Evolutionary conservation across 352 stramenopile genomes (phyloP).

Genomic region (Blastocystis sp.): DNA sequence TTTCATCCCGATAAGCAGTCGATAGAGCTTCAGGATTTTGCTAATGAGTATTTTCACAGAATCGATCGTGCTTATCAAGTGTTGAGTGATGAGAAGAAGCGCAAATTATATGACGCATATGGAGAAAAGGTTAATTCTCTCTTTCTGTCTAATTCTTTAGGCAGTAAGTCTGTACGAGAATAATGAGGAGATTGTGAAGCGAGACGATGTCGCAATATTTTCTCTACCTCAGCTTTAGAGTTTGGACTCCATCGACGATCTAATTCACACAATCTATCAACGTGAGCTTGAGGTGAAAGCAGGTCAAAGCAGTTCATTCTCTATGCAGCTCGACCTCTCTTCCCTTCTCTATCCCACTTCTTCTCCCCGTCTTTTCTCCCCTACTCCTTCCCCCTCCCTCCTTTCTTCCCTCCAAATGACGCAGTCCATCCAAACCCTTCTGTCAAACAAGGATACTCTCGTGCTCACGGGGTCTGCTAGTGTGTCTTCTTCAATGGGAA

Average conservation of each 20-base stretch:
- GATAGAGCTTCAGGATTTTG: constrained; percentile 21
- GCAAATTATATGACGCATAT: constrained; percentile 1
- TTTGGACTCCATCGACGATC: constrained; percentile 18
- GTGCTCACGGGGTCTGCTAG: neutral
- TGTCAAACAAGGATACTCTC: neutral
- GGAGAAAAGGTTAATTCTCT: neutral
- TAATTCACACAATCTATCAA: constrained; percentile 27
- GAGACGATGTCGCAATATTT: neutral
- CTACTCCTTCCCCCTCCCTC: neutral
- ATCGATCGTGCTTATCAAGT: constrained; percentile 53
- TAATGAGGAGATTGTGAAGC: constrained; percentile 33
- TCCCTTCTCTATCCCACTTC: neutral
- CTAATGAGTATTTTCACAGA: constrained; percentile 41
- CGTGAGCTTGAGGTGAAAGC: neutral
- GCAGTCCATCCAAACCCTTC: neutral
- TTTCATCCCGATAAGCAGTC: constrained; percentile 48
- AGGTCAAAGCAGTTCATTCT: neutral
- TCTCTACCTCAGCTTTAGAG: neutral
- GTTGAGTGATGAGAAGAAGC: constrained; percentile 20
- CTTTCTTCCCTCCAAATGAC: neutral
- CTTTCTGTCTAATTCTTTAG: neutral
- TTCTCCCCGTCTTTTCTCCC: neutral
- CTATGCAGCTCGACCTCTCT: neutral
- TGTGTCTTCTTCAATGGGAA: neutral
- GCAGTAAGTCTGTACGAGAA: neutral